Conservation (phyloP, 495 filamentous ascomycete genomes). For the Penicillium flavigenum region DNA sequence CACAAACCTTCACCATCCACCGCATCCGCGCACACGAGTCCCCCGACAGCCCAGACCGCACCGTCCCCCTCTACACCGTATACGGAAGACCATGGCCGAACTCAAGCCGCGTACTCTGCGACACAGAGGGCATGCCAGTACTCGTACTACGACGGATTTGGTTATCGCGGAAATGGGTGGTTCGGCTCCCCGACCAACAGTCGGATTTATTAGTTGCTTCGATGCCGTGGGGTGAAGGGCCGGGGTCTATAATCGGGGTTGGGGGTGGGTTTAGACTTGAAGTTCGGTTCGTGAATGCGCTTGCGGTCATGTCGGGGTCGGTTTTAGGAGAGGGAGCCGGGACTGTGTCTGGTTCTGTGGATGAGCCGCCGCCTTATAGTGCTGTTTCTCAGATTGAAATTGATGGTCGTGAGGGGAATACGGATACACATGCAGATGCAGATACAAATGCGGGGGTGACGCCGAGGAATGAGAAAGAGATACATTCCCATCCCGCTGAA, state of each 20-base stretch:
- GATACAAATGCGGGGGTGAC: background rate
- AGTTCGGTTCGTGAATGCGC: slow-evolving; percentile 22
- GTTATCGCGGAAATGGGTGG: slow-evolving; percentile 20
- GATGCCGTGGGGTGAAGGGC: slow-evolving; percentile 8
- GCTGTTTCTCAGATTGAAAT: background rate
- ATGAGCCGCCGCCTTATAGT: slow-evolving; percentile 10
- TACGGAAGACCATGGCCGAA: slow-evolving; percentile 22
- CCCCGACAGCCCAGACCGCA: slow-evolving; percentile 16
- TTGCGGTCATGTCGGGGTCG: background rate
- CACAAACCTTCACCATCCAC: slow-evolving; percentile 20
- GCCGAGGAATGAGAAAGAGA: background rate
- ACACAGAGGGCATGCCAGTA: slow-evolving; percentile 13
- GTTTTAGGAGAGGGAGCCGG: background rate
- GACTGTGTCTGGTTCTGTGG: background rate
- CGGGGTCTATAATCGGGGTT: slow-evolving; percentile 16
- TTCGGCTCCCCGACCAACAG: background rate
- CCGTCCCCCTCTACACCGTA: slow-evolving; percentile 24
- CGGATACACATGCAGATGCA: no score
- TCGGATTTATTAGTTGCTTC: background rate
- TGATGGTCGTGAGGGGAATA: no score
- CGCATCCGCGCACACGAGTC: slow-evolving; percentile 24
- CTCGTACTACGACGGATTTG: slow-evolving; percentile 23
- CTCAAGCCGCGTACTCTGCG: slow-evolving; percentile 22
- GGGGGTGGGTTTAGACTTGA: background rate
- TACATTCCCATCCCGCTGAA: background rate